Base-by-base conservation (phyloP, 768 basidiomycete genomes). In the Cystofilobasidium bisporidii region DNA sequence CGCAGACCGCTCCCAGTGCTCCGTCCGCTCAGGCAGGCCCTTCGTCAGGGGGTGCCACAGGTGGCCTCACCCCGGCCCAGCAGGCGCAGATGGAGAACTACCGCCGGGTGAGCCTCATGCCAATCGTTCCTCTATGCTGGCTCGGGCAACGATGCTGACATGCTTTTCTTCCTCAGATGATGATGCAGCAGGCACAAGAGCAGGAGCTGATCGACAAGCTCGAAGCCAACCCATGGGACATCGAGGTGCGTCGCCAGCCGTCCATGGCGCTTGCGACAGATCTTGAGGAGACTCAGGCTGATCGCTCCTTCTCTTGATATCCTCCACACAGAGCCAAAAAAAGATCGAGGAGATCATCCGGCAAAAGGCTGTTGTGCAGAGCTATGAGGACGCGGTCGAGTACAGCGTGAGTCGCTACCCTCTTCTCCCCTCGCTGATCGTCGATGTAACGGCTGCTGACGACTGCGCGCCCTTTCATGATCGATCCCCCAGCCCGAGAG, bases 311-410 rank as follows among this genome's bases (percentile, higher is more conserved):
- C 22, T 38, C 10, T 26, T 22, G n/a, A 8, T 36, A 36, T 12
- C 26, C 20, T 0, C 11, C 18, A 18, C 3, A 9, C 24, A 68
- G 72, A 91, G 92, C 0, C 96, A 98, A 78, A 81, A 81, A 68
- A 86, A 82, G 80, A 99, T 99, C 64, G 96, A 94, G 77, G 96
- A 98, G 74, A 85, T 86, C 6, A 97, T 99, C 70, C 78, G 87
- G 68, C 87, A 91, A 75, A 83, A 96, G 75, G 89, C 88, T 1
- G 87, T 98, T 43, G 77, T 86, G 72, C 93, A 97, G 80, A 96
- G 96, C 74, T 81, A 93, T 82, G 85, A 88, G 67, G 91, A 96
- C 78, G 96, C 96, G 9, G 80, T 97, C 70, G 93, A 97, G 75
- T 91, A 88, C 71, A 87, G 73, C 18, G 74, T 75, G 33, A 67